These are phyloP conservation scores for Cladophialophora exuberans DNA, from an alignment of 2,329 filamentous ascomycete species.

Conservation along the genomic window DNA sequence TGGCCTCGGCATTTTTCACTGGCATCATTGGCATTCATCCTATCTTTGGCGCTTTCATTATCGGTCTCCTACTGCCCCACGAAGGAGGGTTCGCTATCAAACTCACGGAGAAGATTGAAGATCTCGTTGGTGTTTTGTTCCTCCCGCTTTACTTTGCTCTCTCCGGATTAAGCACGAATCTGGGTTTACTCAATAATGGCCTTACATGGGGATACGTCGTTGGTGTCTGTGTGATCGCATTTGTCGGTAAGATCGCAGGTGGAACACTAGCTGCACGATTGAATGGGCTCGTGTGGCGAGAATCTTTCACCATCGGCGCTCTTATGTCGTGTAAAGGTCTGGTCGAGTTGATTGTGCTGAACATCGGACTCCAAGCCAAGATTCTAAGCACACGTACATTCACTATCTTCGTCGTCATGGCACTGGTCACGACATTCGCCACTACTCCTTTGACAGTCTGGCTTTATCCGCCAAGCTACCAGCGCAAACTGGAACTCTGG, in stretches of 20 bases:
- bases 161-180: constrained; percentile 84
- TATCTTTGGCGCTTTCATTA: constrained; percentile 91
- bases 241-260: constrained; percentile 81
- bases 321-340: constrained; percentile 97
- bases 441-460: constrained; percentile 76
- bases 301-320: constrained; percentile 83
- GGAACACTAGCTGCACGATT: constrained; percentile 76
- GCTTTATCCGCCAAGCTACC: constrained; percentile 78
- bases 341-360: constrained; percentile 87
- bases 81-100: constrained; percentile 74
- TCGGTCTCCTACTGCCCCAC: constrained; percentile 80
- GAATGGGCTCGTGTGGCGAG: constrained; percentile 83
- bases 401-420: constrained; percentile 95
- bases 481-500: constrained; percentile 72
- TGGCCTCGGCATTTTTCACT: constrained; percentile 84
- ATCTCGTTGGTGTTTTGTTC: constrained; percentile 81
- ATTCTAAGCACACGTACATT: constrained; percentile 82
- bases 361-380: constrained; percentile 80
- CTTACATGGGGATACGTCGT: constrained; percentile 89
- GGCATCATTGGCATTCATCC: constrained; percentile 89
- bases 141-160: constrained; percentile 91
- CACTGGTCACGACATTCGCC: constrained; percentile 79
- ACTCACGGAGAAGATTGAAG: constrained; percentile 89
- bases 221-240: constrained; percentile 79
- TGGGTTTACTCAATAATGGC: constrained; percentile 80